These are phyloP conservation scores for Saccharomyces eubayanus DNA, from an alignment of 805 yeast species.

Conservation along the genomic window DNA sequence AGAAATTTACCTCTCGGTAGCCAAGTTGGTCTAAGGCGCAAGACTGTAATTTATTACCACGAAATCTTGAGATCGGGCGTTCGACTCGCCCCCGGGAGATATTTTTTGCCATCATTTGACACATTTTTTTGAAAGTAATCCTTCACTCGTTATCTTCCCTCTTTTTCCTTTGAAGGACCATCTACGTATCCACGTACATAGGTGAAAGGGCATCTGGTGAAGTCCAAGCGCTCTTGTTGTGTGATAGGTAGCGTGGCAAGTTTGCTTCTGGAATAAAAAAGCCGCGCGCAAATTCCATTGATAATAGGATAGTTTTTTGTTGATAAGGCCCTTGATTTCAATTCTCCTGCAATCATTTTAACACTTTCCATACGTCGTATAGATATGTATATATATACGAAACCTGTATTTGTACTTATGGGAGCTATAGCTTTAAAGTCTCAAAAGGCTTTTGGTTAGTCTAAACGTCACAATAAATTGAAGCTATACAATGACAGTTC, in stretches of 20 bases:
- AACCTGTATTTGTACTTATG: not conserved
- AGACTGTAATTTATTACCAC: conserved; percentile 33
- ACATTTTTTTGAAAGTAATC: conserved; percentile 1
- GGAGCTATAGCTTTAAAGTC: not conserved
- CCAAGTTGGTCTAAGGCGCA: conserved; percentile 41
- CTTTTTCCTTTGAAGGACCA: not conserved
- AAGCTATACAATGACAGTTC: not conserved
- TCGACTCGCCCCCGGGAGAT: conserved; percentile 45
- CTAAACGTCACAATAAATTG: not conserved
- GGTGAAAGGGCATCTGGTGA: not conserved
- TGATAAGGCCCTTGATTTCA: not conserved
- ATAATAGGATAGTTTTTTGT: not conserved
- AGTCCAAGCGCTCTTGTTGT: not conserved
- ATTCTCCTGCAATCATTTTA: not conserved
- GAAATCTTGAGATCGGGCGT: conserved; percentile 44
- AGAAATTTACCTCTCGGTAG: conserved; percentile 31
- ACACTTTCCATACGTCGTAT: no score
- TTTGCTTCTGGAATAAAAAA: not conserved
- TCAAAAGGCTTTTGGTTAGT: not conserved
- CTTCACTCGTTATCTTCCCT: conserved; percentile 2
- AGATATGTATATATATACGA: not conserved
- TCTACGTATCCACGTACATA: no score
- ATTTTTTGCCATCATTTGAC: conserved; percentile 4
- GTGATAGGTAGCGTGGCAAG: not conserved
- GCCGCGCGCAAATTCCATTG: not conserved